Conservation (phyloP, 495 filamentous ascomycete species). For the Xylaria bambusicola region DNA sequence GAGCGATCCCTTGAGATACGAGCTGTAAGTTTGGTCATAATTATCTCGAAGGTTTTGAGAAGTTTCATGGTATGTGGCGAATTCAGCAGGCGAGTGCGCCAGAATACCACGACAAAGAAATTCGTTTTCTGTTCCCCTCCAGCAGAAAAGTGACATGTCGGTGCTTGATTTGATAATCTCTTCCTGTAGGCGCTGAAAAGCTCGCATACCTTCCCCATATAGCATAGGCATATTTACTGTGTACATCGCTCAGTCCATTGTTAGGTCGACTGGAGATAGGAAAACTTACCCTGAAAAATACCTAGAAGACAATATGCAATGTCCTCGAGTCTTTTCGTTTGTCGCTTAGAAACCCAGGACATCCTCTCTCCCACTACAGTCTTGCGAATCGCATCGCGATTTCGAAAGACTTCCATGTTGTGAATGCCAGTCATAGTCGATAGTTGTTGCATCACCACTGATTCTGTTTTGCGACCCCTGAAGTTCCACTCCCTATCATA, state of each 20-base stretch:
- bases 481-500: conserved; percentile 21
- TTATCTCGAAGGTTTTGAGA: too few relatives aligned
- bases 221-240: conserved; percentile 5
- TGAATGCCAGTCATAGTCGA: neutral
- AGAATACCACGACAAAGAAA: conserved; percentile 2
- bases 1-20: neutral
- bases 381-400: neutral
- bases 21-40: too few relatives aligned
- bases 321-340: conserved; percentile 26
- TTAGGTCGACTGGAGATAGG: neutral
- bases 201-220: neutral
- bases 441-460: neutral
- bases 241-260: neutral
- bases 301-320: conserved; percentile 28
- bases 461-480: conserved; percentile 27
- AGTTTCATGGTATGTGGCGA: neutral
- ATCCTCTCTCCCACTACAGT: conserved; percentile 26
- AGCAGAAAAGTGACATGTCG: conserved; percentile 4
- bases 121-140: neutral
- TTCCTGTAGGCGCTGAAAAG: neutral
- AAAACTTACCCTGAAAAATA: conserved; percentile 15
- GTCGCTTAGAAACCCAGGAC: conserved; percentile 22
- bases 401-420: neutral
- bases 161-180: neutral
- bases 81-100: neutral